phyloP scores from a whole-genome alignment of 305 asterid genomes.

The Fraxinus nigra region DNA sequence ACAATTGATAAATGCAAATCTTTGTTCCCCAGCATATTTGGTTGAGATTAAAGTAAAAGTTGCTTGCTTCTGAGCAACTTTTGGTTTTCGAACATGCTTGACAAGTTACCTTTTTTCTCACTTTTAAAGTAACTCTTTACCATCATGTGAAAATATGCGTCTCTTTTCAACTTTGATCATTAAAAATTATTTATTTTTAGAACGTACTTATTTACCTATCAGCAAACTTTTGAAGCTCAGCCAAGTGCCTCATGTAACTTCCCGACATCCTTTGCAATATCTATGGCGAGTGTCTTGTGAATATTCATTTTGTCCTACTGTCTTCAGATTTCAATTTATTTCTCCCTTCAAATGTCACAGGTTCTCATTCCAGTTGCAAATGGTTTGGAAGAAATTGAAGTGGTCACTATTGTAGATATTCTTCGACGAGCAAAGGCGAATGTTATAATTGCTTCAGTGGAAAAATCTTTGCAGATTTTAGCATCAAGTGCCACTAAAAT shows the following conservation, averaged over 20 bases:
- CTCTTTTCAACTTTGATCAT: background rate
- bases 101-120: background rate
- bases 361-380: conserved; percentile 84
- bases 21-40: background rate
- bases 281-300: background rate
- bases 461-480: conserved; percentile 52
- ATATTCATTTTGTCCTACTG: background rate
- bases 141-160: background rate
- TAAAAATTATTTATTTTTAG: background rate
- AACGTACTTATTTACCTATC: background rate
- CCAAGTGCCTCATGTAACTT: background rate
- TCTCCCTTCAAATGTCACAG: conserved; percentile 36
- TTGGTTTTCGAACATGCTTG: background rate
- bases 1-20: background rate
- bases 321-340: background rate
- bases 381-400: conserved; percentile 85
- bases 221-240: background rate
- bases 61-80: background rate
- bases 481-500: conserved; percentile 61
- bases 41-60: background rate
- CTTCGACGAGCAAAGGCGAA: conserved; percentile 75
- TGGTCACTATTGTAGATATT: conserved; percentile 67
- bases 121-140: background rate
- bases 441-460: conserved; percentile 70
- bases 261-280: background rate